Base-by-base conservation (phyloP, 2,329 filamentous ascomycete species). In the Rhinocladiella similis region DNA sequence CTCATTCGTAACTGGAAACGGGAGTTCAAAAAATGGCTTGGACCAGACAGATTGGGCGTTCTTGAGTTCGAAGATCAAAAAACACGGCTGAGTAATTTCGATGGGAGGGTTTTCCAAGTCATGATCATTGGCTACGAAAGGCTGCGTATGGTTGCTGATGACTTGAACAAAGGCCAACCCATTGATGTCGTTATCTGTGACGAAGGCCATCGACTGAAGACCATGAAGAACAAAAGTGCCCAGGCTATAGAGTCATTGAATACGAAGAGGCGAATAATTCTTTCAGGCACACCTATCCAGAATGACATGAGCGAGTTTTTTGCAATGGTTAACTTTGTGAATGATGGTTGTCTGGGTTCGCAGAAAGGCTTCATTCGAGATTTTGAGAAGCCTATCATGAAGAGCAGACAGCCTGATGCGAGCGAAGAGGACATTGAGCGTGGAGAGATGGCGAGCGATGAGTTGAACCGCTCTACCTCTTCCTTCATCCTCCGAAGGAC, bases 41-140 rank as follows among this genome's bases (percentile, higher is more conserved):
- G 87, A 0, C 86, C 83, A 61, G 86, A 89, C 63, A 77, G 85
- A 19, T 80, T 90, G 54, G 87, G 87, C 3, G 84, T 90, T 1
- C 85, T 88, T 63, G 81, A 89, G 12, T 81, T 80, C 18, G 79
- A 82, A 58, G 83, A 84, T 60, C 80, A 80, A 57, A 80, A 80
- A 54, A 83, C 78, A 57, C 80, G 82, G 45, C 72, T 89, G 25
- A 84, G 82, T 1, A 84, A 88, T 67, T 90, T 90, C 66, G 89
- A 86, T 1, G 86, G 86, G 27, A 85, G 79, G 65, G 79, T 80
- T 20, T 90, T 89, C 67, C 86, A 80, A 63, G 78, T 90, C 20
- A 86, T 89, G 84, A 86, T 90, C 62, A 83, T 90, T 55, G 87
- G 87, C 1, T 90, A 90, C 65, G 87, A 90, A 69, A 87, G 86